A percentile compares a stretch with the other conserved stretches of the same genome.
phyloP scores from a whole-genome alignment of 306 rosid genomes.

The Castanea mollissima region DNA sequence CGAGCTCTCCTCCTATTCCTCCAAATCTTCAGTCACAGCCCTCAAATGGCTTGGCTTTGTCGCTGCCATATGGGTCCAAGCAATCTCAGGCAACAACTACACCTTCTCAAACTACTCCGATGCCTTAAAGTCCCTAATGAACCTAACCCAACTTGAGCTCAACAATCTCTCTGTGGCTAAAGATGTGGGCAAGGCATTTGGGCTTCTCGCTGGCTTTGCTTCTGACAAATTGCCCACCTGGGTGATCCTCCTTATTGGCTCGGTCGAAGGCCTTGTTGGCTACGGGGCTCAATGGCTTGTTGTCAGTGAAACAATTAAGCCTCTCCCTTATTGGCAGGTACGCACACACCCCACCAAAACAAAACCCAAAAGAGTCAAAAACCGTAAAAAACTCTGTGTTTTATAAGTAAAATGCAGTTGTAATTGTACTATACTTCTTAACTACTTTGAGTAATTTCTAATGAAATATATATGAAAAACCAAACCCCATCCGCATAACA shows the following conservation, averaged over 20 bases:
- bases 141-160: conserved; percentile 70
- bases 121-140: conserved; percentile 78
- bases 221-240: conserved; percentile 71
- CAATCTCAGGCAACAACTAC: conserved; percentile 95
- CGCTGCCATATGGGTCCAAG: conserved; percentile 82
- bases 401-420: too few species aligned
- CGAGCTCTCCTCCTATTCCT: neutral
- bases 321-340: conserved; percentile 94
- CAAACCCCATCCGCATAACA: too few species aligned
- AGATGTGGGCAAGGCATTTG: conserved; percentile 84
- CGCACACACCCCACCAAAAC: neutral
- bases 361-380: neutral
- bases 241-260: conserved; percentile 72
- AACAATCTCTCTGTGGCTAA: conserved; percentile 82
- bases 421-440: too few species aligned
- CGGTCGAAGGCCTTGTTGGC: conserved; percentile 71
- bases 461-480: too few species aligned
- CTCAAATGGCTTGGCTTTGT: conserved; percentile 84
- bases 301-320: conserved; percentile 56
- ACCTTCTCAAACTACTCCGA: conserved; percentile 90
- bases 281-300: conserved; percentile 94
- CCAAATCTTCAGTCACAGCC: conserved; percentile 27
- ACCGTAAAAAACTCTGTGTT: neutral
- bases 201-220: conserved; percentile 77
- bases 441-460: too few species aligned